Base-by-base conservation (phyloP, 768 basidiomycete genomes). In the Collybia sp. region DNA sequence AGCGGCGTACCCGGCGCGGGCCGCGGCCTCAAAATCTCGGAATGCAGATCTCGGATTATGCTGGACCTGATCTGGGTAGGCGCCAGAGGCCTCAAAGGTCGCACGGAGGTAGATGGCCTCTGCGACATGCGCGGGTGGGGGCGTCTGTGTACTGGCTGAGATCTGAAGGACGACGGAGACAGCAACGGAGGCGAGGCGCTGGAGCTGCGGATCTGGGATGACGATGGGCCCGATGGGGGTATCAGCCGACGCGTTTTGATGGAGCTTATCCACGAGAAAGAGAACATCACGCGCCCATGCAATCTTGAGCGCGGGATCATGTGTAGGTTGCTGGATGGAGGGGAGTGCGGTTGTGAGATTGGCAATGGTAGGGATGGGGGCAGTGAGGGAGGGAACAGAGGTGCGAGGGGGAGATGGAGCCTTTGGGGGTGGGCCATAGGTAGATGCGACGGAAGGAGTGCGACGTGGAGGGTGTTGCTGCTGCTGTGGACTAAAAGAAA, bases 261-360 rank as follows among this genome's bases (percentile, higher is more conserved):
- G 49, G 41, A 72, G 67, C 1, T 73, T 66, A 44, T 94, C 87
- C 45, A 89, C 80, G 47, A 94, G 80, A 55, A 82, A 78, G 47
- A 93, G 63, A 46, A 94, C 87, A 51, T 95, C 91, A 41, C 88
- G 74, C 12, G 80, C 79, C 92, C 93, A 97, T 19, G 76, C 70
- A 5, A 95, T 62, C 54, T 82, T 81, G 36, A 81, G 71, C 0
- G 67, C 59, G 2, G 85, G 83, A 53, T 83, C 80, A 47, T 77
- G 75, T 33, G 57, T 57, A 1, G 83, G 75, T 1, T 71, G 64
- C 44, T 84, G 81, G 17, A 87, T 65, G 11, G 75, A 61, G 3
- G 68, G 61, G 0, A 79, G 58, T 1, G 77, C 79, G 0, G 74
- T 68, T 4, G 74, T 58, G 18, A 93, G 79, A 0, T 76, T 72